Evolutionary conservation across 257 asterid genomes (phyloP), one percentile per base, ranked within the genome.

Genomic region (Lycium ferocissimum): DNA sequence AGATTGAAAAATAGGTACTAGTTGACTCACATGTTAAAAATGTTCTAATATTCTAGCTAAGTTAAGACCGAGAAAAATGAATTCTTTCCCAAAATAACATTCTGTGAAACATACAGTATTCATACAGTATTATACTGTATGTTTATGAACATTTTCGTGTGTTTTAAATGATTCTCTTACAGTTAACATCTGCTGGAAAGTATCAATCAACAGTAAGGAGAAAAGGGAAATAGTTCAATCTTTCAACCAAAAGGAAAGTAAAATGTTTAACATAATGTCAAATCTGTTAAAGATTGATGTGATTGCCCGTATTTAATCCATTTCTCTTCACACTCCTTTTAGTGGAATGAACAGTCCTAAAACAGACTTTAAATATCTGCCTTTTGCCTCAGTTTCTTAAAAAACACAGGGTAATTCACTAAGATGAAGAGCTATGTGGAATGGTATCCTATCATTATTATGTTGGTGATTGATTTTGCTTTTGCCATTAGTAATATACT

Each of bases 401-500:
- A 78, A 33, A 78, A 7, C 33, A 53, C 9, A 53, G 8, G 15
- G 82, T 78, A 26, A 14, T 76, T 75, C 47, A 76, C 51, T 10
- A 47, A 18, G 76, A 90, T 91, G 95, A 93, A 76, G 89, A 88
- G 81, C 47, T 65, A 87, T 9, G 86, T 47, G 26, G 75, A 87
- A 81, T 94, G 94, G 94, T 89, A 87, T 86, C 98, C 98, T 1
- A 85, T 90, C 70, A 57, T 92, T 18, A 84, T 72, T 7, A 89
- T 93, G 95, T 20, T 89, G 73, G 91, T 82, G 17, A 91, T 92
- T 57, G 95, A 91, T 88, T 70, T 86, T 6, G 89, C 92, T 75
- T 92, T 93, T 14, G 94, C 98, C 3, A 58, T 93, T 69, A 81
- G 90, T 40, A 94, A 94, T 85, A 89, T 93, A 88, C 95, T 94